Percentiles rank a stretch among this genome's conserved stretches.
phyloP scores from a whole-genome alignment of 768 basidiomycete species.

The Trametopsis cervina region DNA sequence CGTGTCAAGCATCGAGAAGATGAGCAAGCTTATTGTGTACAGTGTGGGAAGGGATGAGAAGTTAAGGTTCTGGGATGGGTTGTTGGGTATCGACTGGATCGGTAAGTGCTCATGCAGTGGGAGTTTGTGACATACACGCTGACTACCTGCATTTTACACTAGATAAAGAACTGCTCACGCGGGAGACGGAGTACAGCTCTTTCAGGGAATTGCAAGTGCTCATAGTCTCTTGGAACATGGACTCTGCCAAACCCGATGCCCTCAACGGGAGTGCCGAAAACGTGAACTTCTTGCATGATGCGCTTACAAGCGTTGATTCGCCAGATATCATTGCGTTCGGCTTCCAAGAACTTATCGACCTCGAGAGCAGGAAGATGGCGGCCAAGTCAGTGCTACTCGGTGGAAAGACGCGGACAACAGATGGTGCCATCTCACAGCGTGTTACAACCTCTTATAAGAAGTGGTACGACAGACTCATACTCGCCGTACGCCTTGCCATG shows the following conservation, averaged over 20 bases:
- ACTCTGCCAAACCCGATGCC: slow-evolving; percentile 76
- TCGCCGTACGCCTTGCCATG: slow-evolving; percentile 69
- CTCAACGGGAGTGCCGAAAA: slow-evolving; percentile 65
- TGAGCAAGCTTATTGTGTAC: slow-evolving; percentile 60
- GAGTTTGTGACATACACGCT: not conserved
- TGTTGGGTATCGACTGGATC: slow-evolving; percentile 79
- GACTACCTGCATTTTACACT: not conserved
- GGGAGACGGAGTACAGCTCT: slow-evolving; percentile 69
- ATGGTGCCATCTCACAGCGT: slow-evolving; percentile 63
- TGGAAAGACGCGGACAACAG: slow-evolving; percentile 57
- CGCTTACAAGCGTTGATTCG: slow-evolving; percentile 58
- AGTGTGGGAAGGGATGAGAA: slow-evolving; percentile 72
- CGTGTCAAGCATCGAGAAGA: slow-evolving; percentile 64
- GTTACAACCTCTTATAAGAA: slow-evolving; percentile 81
- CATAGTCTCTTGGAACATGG: slow-evolving; percentile 89
- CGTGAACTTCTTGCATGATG: slow-evolving; percentile 71
- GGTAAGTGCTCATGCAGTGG: slow-evolving; percentile 67
- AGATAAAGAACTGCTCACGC: slow-evolving; percentile 74
- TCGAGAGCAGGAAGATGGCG: slow-evolving; percentile 87
- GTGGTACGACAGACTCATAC: slow-evolving; percentile 79
- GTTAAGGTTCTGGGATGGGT: slow-evolving; percentile 83
- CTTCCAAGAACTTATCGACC: slow-evolving; percentile 93
- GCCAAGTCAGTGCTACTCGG: slow-evolving; percentile 88
- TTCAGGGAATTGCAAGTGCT: slow-evolving; percentile 76
- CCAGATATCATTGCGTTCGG: slow-evolving; percentile 93